Evolutionary conservation across 805 yeast species (phyloP), one percentile per base, ranked within the genome.

Genomic region (Suhomyces vadensis): DNA sequence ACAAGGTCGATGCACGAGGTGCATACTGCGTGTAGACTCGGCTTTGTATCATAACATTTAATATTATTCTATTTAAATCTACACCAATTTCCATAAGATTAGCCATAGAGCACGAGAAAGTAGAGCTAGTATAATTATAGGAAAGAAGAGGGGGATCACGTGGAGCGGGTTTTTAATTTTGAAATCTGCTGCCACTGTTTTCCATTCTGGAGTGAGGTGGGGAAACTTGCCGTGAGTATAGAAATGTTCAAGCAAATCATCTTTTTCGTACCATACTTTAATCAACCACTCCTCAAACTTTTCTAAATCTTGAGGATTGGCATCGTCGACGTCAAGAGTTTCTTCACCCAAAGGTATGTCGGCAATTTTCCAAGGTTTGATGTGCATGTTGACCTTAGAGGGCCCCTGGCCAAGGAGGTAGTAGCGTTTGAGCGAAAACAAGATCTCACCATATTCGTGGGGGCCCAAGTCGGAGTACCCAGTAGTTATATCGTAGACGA

Each of bases 391-490:
- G 6, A 90, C 82, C 5, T 67, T 51, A 35, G 72, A 65, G 0
- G 99, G 97, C 20, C 88, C 85, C 43, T 74, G 67, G 1, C 97
- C 96, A 40, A 72, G 67, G 6, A 89, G 56, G 57, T 82, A 89
- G 31, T 83, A 78, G 23, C 75, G 71, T 43, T 74, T 71, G 43
- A 94, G 69, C 1, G 89, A 79, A 62, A 77, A 94, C 25, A 75
- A 73, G 51, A 83, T 84, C 61, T 94, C 97, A 1, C 96, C 96
- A 57, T 76, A 85, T 47, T 81, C 82, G 5, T 72, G 71, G 1
- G 78, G 64, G 31, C 60, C 65, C 37, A 87, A 81, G 9, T 90
- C 96, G 4, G 83, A 74, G 63, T 90, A 94, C 0, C 84, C 97
- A 33, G 88, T 74, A 0, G 99, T 88, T 26, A 87, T 65, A 64